Base-by-base conservation (phyloP, 1,284 basidiomycete species). In the Singerocomus inundabilis region DNA sequence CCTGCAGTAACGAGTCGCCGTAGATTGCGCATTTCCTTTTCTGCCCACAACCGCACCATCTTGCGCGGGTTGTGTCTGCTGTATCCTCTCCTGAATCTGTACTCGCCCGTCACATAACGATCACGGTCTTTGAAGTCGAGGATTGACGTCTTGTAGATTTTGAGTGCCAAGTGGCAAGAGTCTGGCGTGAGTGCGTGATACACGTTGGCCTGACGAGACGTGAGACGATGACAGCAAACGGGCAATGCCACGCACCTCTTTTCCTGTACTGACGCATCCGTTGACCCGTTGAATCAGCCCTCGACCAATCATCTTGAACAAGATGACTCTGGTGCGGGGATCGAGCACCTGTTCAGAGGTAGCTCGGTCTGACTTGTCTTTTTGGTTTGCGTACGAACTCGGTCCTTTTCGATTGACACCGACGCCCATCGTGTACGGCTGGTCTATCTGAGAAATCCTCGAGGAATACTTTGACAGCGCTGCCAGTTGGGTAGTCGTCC, bases 111-210 rank as follows among this genome's bases (percentile, higher is more conserved):
- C 30, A 98, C 94, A 69, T 98, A 98, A 51, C 91, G 88, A 65
- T 97, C 93, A 11, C 97, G 85, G 61, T 98, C 92, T 69, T 98
- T 97, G 78, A 99, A 99, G 9, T 95, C 80, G 8, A 99, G 82
- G 57, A 99, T 99, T 26, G 93, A 96, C 0, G 97, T 99, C 69
- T 99, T 97, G 77, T 96, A 99, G 58, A 99, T 96, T 71, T 99
- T 99, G 55, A 99, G 78, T 0, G 96, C 94, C 30, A 95, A 72
- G 67, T 88, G 90, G 15, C 70, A 69, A 15, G 72, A 70, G 10
- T 80, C 77, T 0, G 85, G 81, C 0, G 86, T 82, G 36, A 86
- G 66, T 0, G 92, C 91, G 65, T 94, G 92, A 64, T 97, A 97
- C 8, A 97, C 93, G 58, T 96, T 97, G 3, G 93, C 93, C 92